Evolutionary conservation across 257 asterid species (phyloP), one percentile per base, ranked within the genome.

Genomic region (Solanum chaucha): DNA sequence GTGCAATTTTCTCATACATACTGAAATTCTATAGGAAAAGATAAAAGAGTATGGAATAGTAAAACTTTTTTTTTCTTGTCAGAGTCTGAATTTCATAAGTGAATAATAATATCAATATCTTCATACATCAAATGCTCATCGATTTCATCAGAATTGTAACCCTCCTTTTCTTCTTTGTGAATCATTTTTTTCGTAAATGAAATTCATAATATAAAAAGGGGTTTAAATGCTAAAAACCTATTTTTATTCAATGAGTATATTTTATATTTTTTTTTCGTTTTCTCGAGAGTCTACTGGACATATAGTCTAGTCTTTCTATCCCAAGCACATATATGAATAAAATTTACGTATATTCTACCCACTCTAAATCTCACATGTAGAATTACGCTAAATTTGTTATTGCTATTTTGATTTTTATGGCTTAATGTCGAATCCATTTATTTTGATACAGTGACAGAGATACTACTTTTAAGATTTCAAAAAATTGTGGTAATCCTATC

Each of bases 321-420:
- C 59, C 64, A 55, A 1, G 64, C 10, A 6, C 64, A 17, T 17
- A 6, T 55, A 7, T 55, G n/a, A 6, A 55, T 17, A 55, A 55
- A 6, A 6, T 17, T 6, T 17, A 3, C 4, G 2, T 3, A 55
- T 19, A 55, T 55, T 55, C 0, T 0, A 17, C 0, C 9, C 8
- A 17, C 3, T 55, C 0, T 6, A 0, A 17, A 55, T 3, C 0
- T 19, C 4, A 51, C 20, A 51, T 1, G 1, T 55, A 55, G 0
- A 6, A 55, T 17, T 55, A 55, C 4, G 0, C 1, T 17, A 0
- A 6, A 2, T 55, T 1, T 55, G 1, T 55, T 55, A 1, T 55
- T 0, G 1, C 0, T 55, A 17, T 1, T 17, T 17, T 17, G 19
- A 1, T 46, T 46, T 46, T 46, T 46, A 46, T 46, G 58, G 19